These are phyloP conservation scores for Tetracladium maxilliforme DNA, from an alignment of 2,329 filamentous ascomycete genomes.

Conservation along the genomic window DNA sequence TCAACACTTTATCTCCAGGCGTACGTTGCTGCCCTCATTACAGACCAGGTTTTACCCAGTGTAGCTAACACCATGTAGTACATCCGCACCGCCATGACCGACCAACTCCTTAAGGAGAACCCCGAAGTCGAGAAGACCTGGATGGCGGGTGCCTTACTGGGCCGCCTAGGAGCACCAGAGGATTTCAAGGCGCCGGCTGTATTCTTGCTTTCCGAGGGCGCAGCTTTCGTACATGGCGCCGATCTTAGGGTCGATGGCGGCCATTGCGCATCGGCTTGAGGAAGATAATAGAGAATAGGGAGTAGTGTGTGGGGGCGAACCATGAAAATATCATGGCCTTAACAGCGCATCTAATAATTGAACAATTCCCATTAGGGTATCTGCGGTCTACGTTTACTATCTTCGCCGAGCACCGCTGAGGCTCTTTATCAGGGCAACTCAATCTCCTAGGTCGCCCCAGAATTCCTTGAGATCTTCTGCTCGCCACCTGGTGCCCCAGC, in stretches of 20 bases:
- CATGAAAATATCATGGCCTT: no score
- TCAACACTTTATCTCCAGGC: conserved; percentile 52
- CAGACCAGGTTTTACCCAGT: not conserved
- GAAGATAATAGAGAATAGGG: conserved; percentile 5
- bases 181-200: conserved; percentile 31
- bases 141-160: conserved; percentile 50
- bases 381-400: no score
- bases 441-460: conserved; percentile 25
- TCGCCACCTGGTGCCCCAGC: conserved; percentile 37
- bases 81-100: conserved; percentile 31
- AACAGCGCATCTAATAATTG: no score
- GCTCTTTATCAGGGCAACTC: no score
- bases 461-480: conserved; percentile 33
- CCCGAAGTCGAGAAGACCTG: conserved; percentile 23
- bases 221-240: conserved; percentile 37
- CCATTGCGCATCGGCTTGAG: conserved; percentile 38
- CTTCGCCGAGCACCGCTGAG: no score
- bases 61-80: conserved; percentile 15
- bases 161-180: conserved; percentile 25
- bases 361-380: no score
- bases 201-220: conserved; percentile 29
- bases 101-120: conserved; percentile 22
- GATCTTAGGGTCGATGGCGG: conserved; percentile 39
- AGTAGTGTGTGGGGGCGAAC: not conserved
- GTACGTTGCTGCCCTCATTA: conserved; percentile 1